Percentiles rank a stretch among this genome's conserved stretches.
Evolutionary conservation across 176 grass and related monocot genomes (phyloP).

Genomic region (Aegilops bicornis): DNA sequence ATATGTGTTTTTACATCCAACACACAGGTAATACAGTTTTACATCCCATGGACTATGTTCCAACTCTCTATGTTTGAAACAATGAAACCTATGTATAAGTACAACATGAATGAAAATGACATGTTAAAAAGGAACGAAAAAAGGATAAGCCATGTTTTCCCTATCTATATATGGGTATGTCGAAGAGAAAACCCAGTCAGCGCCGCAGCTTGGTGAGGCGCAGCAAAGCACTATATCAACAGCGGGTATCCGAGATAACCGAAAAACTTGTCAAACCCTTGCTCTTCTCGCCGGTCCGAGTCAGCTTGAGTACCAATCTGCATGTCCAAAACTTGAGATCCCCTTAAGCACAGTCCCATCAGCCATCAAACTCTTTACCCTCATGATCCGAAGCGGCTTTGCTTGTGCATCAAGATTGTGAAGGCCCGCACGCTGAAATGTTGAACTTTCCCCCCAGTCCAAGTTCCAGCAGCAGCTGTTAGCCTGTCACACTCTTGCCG

Average conservation of each 20-base stretch:
- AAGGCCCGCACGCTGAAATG: conserved; percentile 19
- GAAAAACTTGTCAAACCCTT: conserved; percentile 28
- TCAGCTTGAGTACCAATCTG: conserved; percentile 56
- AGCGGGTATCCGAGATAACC: background rate
- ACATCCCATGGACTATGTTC: too few relatives aligned
- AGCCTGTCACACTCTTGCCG: conserved; percentile 30
- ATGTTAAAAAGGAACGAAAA: background rate
- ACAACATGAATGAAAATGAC: conserved; percentile 20
- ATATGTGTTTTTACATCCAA: conserved; percentile 37
- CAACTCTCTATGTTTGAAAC: background rate
- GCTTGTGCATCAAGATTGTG: conserved; percentile 55
- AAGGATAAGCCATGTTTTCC: background rate
- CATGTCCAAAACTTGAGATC: conserved; percentile 20
- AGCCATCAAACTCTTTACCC: conserved; percentile 12
- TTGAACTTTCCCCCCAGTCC: conserved; percentile 9
- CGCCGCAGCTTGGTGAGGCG: background rate
- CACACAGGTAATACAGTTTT: conserved; percentile 4
- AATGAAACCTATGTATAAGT: conserved; percentile 35
- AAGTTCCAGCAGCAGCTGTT: conserved; percentile 26
- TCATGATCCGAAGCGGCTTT: conserved; percentile 64
- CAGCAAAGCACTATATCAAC: background rate
- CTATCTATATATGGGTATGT: conserved; percentile 1
- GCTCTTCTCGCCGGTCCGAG: conserved; percentile 50
- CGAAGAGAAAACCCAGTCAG: background rate
- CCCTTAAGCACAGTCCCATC: conserved; percentile 12